phyloP scores from a whole-genome alignment of 192 early-diverging fungal genomes.

The Endogone sp. region DNA sequence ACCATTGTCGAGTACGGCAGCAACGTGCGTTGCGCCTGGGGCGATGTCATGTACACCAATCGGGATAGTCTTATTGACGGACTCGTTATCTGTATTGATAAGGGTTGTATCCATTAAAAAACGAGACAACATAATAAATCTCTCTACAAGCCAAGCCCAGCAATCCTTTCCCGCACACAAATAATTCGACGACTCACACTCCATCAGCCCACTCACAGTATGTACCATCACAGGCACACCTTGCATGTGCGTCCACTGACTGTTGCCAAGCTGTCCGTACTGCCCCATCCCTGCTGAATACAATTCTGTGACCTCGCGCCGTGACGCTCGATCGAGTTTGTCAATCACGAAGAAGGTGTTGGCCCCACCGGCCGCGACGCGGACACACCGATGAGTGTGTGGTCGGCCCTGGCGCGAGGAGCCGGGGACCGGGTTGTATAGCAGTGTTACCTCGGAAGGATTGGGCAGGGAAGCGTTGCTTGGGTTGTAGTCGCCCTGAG shows the following conservation, averaged over 20 bases:
- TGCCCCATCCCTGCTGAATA: constrained; percentile 40
- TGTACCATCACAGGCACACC: constrained; percentile 3
- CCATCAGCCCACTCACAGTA: not conserved
- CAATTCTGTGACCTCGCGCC: constrained; percentile 15
- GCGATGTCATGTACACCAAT: constrained; percentile 31
- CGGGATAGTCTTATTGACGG: constrained; percentile 25
- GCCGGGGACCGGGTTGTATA: constrained; percentile 10
- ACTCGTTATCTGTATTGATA: constrained; percentile 25
- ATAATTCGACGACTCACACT: constrained; percentile 5
- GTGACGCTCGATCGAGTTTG: constrained; percentile 7
- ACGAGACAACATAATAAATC: not conserved
- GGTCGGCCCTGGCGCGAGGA: constrained; percentile 16
- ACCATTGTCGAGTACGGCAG: constrained; percentile 37
- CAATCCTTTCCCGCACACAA: not conserved
- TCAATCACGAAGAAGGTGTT: constrained; percentile 36
- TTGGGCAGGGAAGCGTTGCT: constrained; percentile 18
- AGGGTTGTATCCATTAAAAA: no score
- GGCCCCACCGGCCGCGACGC: constrained; percentile 36
- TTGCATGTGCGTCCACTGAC: constrained; percentile 23
- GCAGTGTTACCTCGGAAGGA: constrained; percentile 21
- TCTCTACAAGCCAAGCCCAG: no score
- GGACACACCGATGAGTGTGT: constrained; percentile 13
- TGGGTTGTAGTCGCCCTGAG: constrained; percentile 30
- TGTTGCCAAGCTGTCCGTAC: constrained; percentile 41
- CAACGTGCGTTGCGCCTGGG: constrained; percentile 33